phyloP scores from a whole-genome alignment of 768 basidiomycete species.

The Mycena albidolilacea region DNA sequence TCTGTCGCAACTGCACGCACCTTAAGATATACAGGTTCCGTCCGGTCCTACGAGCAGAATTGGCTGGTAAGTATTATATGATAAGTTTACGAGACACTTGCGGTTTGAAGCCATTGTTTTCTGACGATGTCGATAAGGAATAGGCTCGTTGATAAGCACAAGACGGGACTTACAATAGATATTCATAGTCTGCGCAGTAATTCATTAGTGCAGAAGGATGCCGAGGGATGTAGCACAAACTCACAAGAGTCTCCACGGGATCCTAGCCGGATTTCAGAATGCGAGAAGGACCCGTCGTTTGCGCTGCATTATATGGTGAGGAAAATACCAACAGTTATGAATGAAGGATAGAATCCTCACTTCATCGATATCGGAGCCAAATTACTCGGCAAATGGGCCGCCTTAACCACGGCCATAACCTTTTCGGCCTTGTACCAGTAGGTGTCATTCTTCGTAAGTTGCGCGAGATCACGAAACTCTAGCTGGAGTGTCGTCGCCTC shows the following conservation, averaged over 20 bases:
- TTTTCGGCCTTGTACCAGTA: slow-evolving; percentile 81
- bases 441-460: slow-evolving; percentile 71
- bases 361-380: slow-evolving; percentile 82
- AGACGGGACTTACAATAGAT: slow-evolving; percentile 65
- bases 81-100: slow-evolving; percentile 41
- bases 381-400: slow-evolving; percentile 65
- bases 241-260: slow-evolving; percentile 80
- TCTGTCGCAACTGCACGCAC: slow-evolving; percentile 46
- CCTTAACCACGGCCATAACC: slow-evolving; percentile 73
- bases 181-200: slow-evolving; percentile 70
- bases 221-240: neutral
- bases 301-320: slow-evolving; percentile 29
- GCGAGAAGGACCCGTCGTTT: slow-evolving; percentile 45
- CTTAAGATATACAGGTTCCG: slow-evolving; percentile 73
- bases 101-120: slow-evolving; percentile 80
- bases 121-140: slow-evolving; percentile 38
- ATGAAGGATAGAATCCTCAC: slow-evolving; percentile 51
- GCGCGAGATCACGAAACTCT: slow-evolving; percentile 80
- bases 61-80: neutral
- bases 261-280: slow-evolving; percentile 79
- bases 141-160: neutral
- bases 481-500: slow-evolving; percentile 82
- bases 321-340: neutral
- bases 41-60: slow-evolving; percentile 57
- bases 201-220: neutral